phyloP scores from a whole-genome alignment of 176 grass and related monocot species.

The Poa pratensis region DNA sequence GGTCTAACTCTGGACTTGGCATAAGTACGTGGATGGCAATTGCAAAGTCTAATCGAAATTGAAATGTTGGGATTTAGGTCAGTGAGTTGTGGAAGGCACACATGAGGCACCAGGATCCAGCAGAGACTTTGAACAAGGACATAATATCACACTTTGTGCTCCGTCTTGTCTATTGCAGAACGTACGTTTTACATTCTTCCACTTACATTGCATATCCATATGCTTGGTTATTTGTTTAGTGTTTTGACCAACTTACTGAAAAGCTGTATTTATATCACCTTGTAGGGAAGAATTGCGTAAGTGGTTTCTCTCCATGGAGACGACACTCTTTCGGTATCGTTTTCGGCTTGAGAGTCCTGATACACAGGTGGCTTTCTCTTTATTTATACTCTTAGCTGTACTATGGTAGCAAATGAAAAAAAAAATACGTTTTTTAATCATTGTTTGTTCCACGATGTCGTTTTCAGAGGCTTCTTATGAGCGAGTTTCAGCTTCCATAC shows the following conservation, averaged over 20 bases:
- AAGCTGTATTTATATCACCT: neutral
- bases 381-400: neutral
- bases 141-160: conserved; percentile 96
- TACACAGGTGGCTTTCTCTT: conserved; percentile 70
- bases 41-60: neutral
- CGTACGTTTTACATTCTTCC: conserved; percentile 55
- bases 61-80: conserved; percentile 53
- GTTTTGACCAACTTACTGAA: conserved; percentile 16
- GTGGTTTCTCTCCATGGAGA: conserved; percentile 99
- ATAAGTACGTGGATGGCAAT: neutral
- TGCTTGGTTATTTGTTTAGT: neutral
- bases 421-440: conserved; percentile 28
- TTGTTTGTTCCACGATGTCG: conserved; percentile 22
- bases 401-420: neutral
- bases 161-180: conserved; percentile 96
- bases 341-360: conserved; percentile 75
- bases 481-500: conserved; percentile 85
- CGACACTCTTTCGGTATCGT: conserved; percentile 75
- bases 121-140: conserved; percentile 83
- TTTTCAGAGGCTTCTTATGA: conserved; percentile 80
- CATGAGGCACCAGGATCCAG: conserved; percentile 90
- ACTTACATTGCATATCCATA: neutral
- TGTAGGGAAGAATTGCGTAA: conserved; percentile 86
- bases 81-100: conserved; percentile 71
- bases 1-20: neutral